These are phyloP conservation scores for Euphrasia arctica DNA, from an alignment of 305 asterid genomes.

Conservation along the genomic window DNA sequence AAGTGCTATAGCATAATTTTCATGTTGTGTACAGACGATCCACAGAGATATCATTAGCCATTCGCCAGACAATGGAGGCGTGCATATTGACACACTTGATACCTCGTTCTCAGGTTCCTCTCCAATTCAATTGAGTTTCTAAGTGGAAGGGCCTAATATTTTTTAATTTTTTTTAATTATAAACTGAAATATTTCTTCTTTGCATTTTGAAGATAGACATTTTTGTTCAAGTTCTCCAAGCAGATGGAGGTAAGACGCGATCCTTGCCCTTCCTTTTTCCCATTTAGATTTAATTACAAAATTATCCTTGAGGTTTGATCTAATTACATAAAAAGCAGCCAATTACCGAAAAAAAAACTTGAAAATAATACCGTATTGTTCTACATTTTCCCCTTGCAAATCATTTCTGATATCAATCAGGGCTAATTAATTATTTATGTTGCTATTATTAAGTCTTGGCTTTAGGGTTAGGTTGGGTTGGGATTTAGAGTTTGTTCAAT, in stretches of 20 bases:
- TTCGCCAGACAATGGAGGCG: constrained; percentile 98
- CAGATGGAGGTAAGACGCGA: constrained; percentile 80
- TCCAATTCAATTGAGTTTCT: constrained; percentile 22
- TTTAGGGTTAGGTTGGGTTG: no score
- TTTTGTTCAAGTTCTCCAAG: constrained; percentile 96
- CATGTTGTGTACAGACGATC: constrained; percentile 58
- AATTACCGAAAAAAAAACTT: no score
- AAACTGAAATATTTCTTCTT: constrained; percentile 3
- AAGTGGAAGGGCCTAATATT: background rate
- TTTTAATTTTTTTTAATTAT: no score
- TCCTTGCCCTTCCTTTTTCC: background rate
- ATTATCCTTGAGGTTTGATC: no score
- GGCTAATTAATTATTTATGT: no score
- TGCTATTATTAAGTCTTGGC: no score
- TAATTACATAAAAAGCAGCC: no score
- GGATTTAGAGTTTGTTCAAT: no score
- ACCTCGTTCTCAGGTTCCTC: constrained; percentile 88
- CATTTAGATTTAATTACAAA: background rate
- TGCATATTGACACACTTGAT: constrained; percentile 75
- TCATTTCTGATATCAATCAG: no score
- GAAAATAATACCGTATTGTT: no score
- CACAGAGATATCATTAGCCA: constrained; percentile 77
- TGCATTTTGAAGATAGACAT: constrained; percentile 71
- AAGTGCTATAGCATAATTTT: no score
- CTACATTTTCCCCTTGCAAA: no score